phyloP scores from a whole-genome alignment of 225 moss, liverwort and hornwort species.

The Sphagnum contortum region DNA sequence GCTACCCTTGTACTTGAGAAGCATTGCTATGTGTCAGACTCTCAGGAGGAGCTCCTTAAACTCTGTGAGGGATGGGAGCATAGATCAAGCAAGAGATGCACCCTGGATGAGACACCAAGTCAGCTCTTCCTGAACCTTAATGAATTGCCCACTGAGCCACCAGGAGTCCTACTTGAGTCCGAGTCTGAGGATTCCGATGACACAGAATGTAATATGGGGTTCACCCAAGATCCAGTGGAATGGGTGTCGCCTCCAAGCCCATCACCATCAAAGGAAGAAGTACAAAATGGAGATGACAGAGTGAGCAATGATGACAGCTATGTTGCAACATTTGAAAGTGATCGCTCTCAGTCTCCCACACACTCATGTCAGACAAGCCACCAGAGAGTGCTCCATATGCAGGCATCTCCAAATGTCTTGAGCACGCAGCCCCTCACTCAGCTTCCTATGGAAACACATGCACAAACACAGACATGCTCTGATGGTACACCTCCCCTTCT shows the following conservation, averaged over 20 bases:
- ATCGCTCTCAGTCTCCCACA: constrained; percentile 24
- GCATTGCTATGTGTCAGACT: too few species aligned
- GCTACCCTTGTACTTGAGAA: too few species aligned
- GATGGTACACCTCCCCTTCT: background rate
- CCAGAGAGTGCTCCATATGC: background rate
- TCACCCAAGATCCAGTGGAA: constrained; percentile 31
- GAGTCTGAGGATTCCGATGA: constrained; percentile 36
- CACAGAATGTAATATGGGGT: constrained; percentile 12
- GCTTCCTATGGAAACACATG: constrained; percentile 22
- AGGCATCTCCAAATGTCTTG: constrained; percentile 5
- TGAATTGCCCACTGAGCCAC: constrained; percentile 6
- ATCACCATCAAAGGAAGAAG: constrained; percentile 2
- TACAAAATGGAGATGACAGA: constrained; percentile 5
- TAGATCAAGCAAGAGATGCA: constrained; percentile 11
- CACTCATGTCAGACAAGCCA: constrained; percentile 13
- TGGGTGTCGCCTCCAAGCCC: constrained; percentile 33
- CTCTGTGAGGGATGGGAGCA: constrained; percentile 37
- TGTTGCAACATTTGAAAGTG: constrained; percentile 34
- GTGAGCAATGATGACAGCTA: constrained; percentile 25
- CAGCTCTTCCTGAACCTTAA: constrained; percentile 9
- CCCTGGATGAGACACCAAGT: constrained; percentile 44
- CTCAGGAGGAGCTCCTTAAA: constrained; percentile 22
- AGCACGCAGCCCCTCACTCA: constrained; percentile 40
- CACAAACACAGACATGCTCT: constrained; percentile 11
- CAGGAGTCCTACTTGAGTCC: constrained; percentile 11